These are phyloP conservation scores for Ogataea minuta DNA, from an alignment of 805 yeast genomes.

Conservation along the genomic window DNA sequence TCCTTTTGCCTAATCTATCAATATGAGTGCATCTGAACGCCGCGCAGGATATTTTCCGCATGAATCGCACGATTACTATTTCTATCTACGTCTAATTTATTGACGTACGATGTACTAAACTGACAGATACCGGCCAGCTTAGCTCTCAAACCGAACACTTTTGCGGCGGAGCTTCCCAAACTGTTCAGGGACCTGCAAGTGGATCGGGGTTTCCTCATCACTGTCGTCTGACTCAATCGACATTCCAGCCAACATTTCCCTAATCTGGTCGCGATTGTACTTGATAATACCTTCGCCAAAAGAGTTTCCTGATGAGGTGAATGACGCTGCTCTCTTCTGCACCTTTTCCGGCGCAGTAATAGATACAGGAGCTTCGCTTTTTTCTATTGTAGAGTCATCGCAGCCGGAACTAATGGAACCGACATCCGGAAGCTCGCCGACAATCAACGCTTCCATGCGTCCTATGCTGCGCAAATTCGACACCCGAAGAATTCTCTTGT, in stretches of 20 bases:
- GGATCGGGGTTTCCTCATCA: conserved; percentile 13
- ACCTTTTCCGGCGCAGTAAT: neutral
- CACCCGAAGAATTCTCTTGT: conserved; percentile 25
- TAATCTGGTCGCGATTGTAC: conserved; percentile 33
- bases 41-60: too few species aligned
- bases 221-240: conserved; percentile 17
- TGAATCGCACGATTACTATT: neutral
- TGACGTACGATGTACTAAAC: neutral
- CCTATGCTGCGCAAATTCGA: conserved; percentile 16
- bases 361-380: neutral
- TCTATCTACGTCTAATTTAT: neutral
- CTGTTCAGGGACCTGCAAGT: conserved; percentile 24
- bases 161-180: conserved; percentile 29
- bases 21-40: neutral
- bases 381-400: conserved; percentile 4
- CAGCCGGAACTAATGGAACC: conserved; percentile 6
- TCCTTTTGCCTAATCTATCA: conserved; percentile 2
- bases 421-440: conserved; percentile 6
- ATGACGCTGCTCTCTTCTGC: conserved; percentile 25
- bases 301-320: conserved; percentile 36
- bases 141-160: conserved; percentile 32
- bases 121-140: neutral
- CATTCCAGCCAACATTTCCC: conserved; percentile 33
- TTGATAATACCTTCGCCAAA: conserved; percentile 38
- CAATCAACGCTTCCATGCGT: conserved; percentile 7